Base-by-base conservation (phyloP, 1,139 yeast species). In the Geotrichum bryndzae region DNA sequence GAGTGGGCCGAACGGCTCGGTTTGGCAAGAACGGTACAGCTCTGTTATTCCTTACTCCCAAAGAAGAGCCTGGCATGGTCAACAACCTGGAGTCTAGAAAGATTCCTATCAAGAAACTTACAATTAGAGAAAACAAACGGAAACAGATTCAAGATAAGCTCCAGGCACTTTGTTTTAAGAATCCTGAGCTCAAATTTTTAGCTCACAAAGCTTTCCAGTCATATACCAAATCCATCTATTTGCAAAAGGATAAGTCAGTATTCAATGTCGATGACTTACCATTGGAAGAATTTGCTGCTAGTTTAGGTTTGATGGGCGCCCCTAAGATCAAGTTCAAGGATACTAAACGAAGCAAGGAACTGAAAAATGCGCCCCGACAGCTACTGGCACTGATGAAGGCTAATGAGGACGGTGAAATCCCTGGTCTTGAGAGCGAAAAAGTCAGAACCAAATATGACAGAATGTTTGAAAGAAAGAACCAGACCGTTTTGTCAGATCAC, bases 171-270 rank as follows among this genome's bases (percentile, higher is more conserved):
- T 87, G 97, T 73, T 94, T 95, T 82, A 85, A 90, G 72, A 95
- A 88, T 68, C 96, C 98, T 0, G 90, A 88, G 68, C 78, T 95
- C 68, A 94, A 94, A 74, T 94, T 94, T 71, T 79, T 94, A 67
- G 99, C 96, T 0, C 99, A 94, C 76, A 88, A 95, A 74, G 97
- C 98, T 5, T 94, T 94, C 70, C 88, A 90, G 57, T 89, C 98
- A 10, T 94, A 94, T 72, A 86, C 87, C 72, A 82, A 90, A 67
- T 90, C 97, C 1, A 83, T 95, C 10, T 86, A 87, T 70, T 80
- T 94, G 55, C 98, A 92, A 74, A 45, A 51, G 25, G 96, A 94
- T 72, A 91, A 90, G 73, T 89, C 86, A 58, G 85, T 92, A 11
- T 94, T 94, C 75, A 67, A 73, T 29, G 82, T 91, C 45, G 89